phyloP scores from a whole-genome alignment of 768 basidiomycete species.

The Hypsizygus marmoreus region DNA sequence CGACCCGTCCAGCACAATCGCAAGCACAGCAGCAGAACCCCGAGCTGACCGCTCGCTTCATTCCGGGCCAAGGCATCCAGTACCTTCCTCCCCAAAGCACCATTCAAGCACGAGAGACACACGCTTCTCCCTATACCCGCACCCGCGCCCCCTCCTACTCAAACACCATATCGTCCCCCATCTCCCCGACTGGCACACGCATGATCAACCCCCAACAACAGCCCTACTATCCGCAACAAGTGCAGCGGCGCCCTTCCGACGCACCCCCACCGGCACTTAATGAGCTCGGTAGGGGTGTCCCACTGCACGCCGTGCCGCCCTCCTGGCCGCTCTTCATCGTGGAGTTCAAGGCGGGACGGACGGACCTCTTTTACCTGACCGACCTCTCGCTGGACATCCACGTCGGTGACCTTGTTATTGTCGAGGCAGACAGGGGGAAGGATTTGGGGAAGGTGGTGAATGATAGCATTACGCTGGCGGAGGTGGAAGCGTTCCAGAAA shows the following conservation, averaged over 20 bases:
- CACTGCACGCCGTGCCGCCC: constrained; percentile 78
- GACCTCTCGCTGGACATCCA: constrained; percentile 64
- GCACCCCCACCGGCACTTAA: constrained; percentile 33
- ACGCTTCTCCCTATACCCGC: constrained; percentile 38
- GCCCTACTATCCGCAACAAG: constrained; percentile 43
- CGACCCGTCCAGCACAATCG: constrained; percentile 22
- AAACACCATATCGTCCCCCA: constrained; percentile 49
- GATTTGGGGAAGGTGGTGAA: constrained; percentile 93
- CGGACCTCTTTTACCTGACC: constrained; percentile 90
- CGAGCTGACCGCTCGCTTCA: constrained; percentile 58
- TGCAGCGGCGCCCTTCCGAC: constrained; percentile 46
- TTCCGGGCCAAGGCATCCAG: constrained; percentile 49
- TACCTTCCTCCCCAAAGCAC: constrained; percentile 19
- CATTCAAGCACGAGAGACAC: constrained; percentile 22
- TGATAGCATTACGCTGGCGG: constrained; percentile 84
- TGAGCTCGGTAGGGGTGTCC: constrained; percentile 89
- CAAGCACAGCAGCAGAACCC: constrained; percentile 29
- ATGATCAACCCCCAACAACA: constrained; percentile 48
- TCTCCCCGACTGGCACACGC: constrained; percentile 50
- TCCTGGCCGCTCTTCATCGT: constrained; percentile 94
- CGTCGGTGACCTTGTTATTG: constrained; percentile 91
- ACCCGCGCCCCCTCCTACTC: constrained; percentile 43
- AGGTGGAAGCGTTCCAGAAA: constrained; percentile 90
- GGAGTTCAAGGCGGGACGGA: constrained; percentile 96
- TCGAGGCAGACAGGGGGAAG: constrained; percentile 93